Percentiles rank a stretch among this genome's conserved stretches.
phyloP scores from a whole-genome alignment of 331 rosid species.

The Erythrophleum ivorense region DNA sequence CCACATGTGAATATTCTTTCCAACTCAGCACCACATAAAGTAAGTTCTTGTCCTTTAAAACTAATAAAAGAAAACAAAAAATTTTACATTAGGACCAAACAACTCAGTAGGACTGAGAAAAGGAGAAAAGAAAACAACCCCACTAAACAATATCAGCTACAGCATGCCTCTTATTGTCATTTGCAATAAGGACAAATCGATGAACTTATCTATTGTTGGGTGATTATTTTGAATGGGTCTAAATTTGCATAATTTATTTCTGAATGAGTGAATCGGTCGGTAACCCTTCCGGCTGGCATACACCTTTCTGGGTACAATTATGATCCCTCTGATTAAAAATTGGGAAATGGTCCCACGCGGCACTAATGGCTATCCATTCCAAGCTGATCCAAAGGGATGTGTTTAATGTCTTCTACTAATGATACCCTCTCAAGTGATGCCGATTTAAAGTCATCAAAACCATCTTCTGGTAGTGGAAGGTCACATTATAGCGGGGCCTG shows the following conservation, averaged over 20 bases:
- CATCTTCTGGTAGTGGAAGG: conserved; percentile 12
- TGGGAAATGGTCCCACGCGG: conserved; percentile 30
- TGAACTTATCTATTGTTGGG: background rate
- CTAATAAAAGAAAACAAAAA: no score
- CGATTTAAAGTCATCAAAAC: conserved; percentile 23
- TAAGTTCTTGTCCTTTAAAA: background rate
- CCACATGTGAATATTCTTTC: no score
- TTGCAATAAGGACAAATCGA: conserved; percentile 11
- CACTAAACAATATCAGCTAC: conserved; percentile 42
- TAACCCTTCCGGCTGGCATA: conserved; percentile 35
- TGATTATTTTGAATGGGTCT: conserved; percentile 28
- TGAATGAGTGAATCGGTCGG: conserved; percentile 11
- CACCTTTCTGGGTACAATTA: conserved; percentile 32
- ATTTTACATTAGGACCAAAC: no score
- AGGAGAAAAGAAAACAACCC: background rate
- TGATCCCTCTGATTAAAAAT: background rate
- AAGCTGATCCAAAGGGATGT: background rate
- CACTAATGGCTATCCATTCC: conserved; percentile 2
- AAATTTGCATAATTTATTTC: conserved; percentile 32
- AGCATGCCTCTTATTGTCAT: background rate
- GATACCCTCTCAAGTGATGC: conserved; percentile 33
- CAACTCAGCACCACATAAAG: no score
- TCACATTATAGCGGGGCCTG: background rate
- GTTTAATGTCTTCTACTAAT: conserved; percentile 1
- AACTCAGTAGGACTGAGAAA: background rate